Conservation (phyloP, 768 basidiomycete species). For the Tylopilus subfusipes region DNA sequence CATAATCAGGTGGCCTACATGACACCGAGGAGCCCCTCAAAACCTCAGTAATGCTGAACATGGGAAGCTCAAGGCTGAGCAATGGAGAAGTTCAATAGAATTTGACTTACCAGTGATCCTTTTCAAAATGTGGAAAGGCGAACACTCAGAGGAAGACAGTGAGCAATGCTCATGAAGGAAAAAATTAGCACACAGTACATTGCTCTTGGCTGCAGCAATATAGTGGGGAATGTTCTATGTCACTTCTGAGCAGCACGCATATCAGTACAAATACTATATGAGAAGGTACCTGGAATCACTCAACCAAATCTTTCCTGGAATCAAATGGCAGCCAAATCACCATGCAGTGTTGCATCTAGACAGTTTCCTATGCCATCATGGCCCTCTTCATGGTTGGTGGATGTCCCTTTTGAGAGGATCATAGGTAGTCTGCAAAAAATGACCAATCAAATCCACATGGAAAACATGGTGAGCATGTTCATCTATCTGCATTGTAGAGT, state of each 20-base stretch:
- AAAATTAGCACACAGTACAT: not conserved
- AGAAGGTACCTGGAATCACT: slow-evolving; percentile 23
- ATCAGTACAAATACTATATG: slow-evolving; percentile 24
- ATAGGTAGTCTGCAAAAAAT: slow-evolving; percentile 28
- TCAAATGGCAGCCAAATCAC: slow-evolving; percentile 27
- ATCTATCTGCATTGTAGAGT: no score
- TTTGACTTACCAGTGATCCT: not conserved
- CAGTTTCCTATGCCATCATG: slow-evolving; percentile 25
- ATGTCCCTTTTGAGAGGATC: slow-evolving; percentile 30
- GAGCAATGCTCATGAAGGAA: not conserved
- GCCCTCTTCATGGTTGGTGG: slow-evolving; percentile 36
- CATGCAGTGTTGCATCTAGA: slow-evolving; percentile 33
- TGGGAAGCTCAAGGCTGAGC: not conserved
- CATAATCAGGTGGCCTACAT: no score
- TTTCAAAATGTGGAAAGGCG: not conserved
- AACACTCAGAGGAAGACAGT: not conserved
- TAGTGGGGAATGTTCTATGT: slow-evolving; percentile 16
- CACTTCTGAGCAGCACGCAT: slow-evolving; percentile 14
- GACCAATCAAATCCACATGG: not conserved
- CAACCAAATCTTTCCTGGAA: slow-evolving; percentile 14
- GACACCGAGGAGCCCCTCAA: not conserved
- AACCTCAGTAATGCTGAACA: not conserved
- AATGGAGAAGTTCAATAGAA: not conserved
- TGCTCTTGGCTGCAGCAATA: not conserved
- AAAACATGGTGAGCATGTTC: not conserved